Conservation (phyloP, 2,329 filamentous ascomycete species). For the Colletotrichum sp. region DNA sequence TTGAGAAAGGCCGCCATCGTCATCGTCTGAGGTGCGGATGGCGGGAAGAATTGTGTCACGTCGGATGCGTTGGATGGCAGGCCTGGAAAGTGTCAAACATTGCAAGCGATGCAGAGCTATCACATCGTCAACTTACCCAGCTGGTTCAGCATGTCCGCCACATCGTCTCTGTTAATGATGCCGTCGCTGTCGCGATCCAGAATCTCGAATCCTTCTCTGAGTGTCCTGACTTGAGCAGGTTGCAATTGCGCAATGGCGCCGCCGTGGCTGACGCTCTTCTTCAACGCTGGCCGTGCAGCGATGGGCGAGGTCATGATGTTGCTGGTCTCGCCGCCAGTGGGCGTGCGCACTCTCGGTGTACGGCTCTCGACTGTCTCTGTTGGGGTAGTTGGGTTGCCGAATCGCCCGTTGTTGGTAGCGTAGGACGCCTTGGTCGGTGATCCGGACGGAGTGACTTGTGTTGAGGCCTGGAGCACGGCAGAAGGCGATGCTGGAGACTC, state of each 20-base stretch:
- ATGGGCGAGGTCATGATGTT: constrained; percentile 43
- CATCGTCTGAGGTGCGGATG: constrained; percentile 73
- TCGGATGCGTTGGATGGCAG: constrained; percentile 75
- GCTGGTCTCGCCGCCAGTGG: constrained; percentile 24
- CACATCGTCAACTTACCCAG: constrained; percentile 60
- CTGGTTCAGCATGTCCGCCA: constrained; percentile 86
- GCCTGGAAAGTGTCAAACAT: constrained; percentile 50
- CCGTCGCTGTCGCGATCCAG: constrained; percentile 90
- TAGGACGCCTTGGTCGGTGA: constrained; percentile 59
- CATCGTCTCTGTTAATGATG: constrained; percentile 79
- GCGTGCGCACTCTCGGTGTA: constrained; percentile 37
- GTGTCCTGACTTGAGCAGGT: constrained; percentile 80
- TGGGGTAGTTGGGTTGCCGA: constrained; percentile 47
- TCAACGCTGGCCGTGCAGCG: constrained; percentile 33
- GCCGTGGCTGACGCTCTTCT: constrained; percentile 45
- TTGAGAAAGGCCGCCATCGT: constrained; percentile 88
- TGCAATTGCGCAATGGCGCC: constrained; percentile 76
- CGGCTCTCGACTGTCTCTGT: constrained; percentile 41
- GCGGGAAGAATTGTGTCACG: constrained; percentile 83
- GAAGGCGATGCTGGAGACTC: constrained; percentile 71
- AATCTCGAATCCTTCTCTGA: constrained; percentile 93
- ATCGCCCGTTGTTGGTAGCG: constrained; percentile 30
- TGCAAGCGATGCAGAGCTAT: not conserved
- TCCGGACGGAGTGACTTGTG: constrained; percentile 57
- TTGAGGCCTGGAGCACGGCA: constrained; percentile 60